phyloP scores from a whole-genome alignment of 345 rosid species.

The Euphorbia pulcherrima region DNA sequence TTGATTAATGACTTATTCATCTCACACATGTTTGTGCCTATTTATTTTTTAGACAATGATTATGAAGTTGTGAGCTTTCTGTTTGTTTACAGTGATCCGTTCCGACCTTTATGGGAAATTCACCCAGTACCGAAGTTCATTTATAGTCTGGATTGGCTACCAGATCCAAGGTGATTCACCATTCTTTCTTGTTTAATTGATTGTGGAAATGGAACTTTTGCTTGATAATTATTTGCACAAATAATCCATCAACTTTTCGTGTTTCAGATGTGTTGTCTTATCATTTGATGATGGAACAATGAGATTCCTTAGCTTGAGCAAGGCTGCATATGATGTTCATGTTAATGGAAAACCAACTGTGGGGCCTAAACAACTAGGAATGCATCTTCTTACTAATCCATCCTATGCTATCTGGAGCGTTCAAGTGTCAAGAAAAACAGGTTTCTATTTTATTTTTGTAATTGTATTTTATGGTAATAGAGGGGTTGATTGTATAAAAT shows the following conservation, averaged over 20 bases:
- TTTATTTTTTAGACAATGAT: background rate
- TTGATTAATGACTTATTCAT: background rate
- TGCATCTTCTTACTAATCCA: slow-evolving; percentile 56
- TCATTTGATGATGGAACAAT: slow-evolving; percentile 79
- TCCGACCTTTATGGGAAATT: slow-evolving; percentile 74
- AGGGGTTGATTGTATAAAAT: background rate
- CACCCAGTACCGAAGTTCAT: slow-evolving; percentile 62
- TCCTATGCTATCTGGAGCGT: slow-evolving; percentile 75
- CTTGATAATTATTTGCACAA: slow-evolving; percentile 2
- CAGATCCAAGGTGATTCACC: slow-evolving; percentile 61
- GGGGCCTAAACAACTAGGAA: slow-evolving; percentile 64
- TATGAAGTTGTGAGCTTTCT: background rate
- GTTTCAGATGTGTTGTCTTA: slow-evolving; percentile 58
- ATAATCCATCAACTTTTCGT: slow-evolving; percentile 10
- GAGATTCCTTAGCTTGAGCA: slow-evolving; percentile 63
- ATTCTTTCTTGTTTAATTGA: slow-evolving; percentile 1
- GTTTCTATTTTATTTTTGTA: slow-evolving; percentile 26
- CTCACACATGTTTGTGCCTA: background rate
- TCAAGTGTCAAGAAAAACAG: slow-evolving; percentile 75
- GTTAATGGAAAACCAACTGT: slow-evolving; percentile 56
- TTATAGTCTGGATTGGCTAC: slow-evolving; percentile 70
- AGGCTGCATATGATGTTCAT: slow-evolving; percentile 72
- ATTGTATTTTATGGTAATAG: background rate
- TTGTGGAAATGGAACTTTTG: background rate
- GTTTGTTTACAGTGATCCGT: slow-evolving; percentile 66